These are phyloP conservation scores for Daedaleopsis nitida DNA, from an alignment of 768 basidiomycete species.

Conservation along the genomic window DNA sequence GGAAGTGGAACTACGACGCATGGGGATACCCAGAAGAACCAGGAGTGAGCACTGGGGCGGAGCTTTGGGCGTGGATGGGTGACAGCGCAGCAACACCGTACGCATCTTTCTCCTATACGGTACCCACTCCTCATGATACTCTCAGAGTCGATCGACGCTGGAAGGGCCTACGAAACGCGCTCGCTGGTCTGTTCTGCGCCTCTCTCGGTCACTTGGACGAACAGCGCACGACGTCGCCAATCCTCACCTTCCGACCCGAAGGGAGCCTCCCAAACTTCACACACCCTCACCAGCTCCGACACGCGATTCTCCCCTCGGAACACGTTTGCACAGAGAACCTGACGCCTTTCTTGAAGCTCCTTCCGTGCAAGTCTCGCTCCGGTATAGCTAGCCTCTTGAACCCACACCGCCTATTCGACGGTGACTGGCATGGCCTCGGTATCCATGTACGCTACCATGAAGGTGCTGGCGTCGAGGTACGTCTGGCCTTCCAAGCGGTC, in stretches of 20 bases:
- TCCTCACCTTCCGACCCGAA: slow-evolving; percentile 59
- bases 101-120: not conserved
- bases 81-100: slow-evolving; percentile 36
- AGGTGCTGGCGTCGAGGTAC: slow-evolving; percentile 57
- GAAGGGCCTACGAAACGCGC: slow-evolving; percentile 83
- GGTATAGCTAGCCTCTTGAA: slow-evolving; percentile 84
- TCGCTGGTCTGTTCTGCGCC: slow-evolving; percentile 94
- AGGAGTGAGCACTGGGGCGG: slow-evolving; percentile 82
- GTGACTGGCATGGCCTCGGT: slow-evolving; percentile 89
- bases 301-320: slow-evolving; percentile 80
- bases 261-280: slow-evolving; percentile 55
- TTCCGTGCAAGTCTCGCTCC: slow-evolving; percentile 89
- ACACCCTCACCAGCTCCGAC: slow-evolving; percentile 58
- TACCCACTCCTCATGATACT: not conserved
- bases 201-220: slow-evolving; percentile 80
- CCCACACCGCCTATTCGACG: slow-evolving; percentile 84
- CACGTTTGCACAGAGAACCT: slow-evolving; percentile 97
- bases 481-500: slow-evolving; percentile 73
- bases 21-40: slow-evolving; percentile 83
- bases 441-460: slow-evolving; percentile 70
- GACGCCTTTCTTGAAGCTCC: slow-evolving; percentile 91
- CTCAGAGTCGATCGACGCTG: slow-evolving; percentile 75
- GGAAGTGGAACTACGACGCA: slow-evolving; percentile 84
- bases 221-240: slow-evolving; percentile 71
- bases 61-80: slow-evolving; percentile 93